These are phyloP conservation scores for Pseudopyrenochaeta lycopersici DNA, from an alignment of 2,329 filamentous ascomycete species.

Conservation along the genomic window DNA sequence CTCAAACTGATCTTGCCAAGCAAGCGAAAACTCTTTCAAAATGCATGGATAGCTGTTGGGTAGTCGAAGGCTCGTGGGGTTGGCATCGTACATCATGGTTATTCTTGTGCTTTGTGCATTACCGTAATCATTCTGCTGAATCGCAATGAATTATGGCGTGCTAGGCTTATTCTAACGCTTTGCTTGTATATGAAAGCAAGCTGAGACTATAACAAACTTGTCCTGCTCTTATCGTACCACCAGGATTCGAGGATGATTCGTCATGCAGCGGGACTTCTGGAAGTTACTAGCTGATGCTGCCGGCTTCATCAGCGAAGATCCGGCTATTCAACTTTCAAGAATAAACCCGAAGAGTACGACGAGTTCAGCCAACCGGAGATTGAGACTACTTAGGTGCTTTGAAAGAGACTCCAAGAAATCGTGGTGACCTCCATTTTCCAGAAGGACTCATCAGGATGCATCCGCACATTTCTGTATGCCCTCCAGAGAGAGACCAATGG, in stretches of 20 bases:
- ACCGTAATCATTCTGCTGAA: too few species aligned
- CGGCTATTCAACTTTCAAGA: neutral
- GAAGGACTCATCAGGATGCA: neutral
- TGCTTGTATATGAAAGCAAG: too few species aligned
- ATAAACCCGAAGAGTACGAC: neutral
- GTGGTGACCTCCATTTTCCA: too few species aligned
- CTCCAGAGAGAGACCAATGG: constrained; percentile 6
- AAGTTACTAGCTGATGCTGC: neutral
- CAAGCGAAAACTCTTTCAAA: too few species aligned
- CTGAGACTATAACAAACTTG: too few species aligned
- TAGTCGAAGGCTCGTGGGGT: too few species aligned
- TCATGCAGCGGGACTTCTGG: neutral
- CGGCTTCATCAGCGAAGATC: neutral
- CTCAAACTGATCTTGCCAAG: neutral
- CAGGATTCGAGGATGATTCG: neutral
- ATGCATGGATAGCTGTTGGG: too few species aligned
- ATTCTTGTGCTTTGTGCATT: too few species aligned
- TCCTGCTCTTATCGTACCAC: neutral
- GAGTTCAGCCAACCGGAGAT: neutral
- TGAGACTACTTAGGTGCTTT: neutral
- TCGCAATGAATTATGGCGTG: too few species aligned
- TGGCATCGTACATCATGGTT: too few species aligned
- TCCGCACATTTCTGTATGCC: neutral
- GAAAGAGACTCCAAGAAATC: neutral
- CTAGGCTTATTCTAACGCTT: too few species aligned